A percentile compares a stretch with the other conserved stretches of the same genome.
phyloP scores from a whole-genome alignment of 345 rosid species.

The Citrus sp. region DNA sequence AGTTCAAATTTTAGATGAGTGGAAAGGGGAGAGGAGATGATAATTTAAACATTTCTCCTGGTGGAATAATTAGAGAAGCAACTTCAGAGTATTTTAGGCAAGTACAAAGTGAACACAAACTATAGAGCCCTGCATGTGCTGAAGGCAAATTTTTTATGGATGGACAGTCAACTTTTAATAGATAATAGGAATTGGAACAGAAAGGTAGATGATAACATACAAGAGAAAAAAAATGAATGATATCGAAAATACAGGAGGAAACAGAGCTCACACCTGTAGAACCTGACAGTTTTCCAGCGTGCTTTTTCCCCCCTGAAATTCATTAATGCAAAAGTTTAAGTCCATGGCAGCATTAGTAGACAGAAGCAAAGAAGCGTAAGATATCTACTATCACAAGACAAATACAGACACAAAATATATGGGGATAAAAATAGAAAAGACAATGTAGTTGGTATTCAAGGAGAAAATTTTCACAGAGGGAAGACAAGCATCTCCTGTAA shows the following conservation, averaged over 20 bases:
- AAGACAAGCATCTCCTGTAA: not conserved
- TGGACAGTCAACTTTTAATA: not conserved
- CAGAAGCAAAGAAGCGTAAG: not conserved
- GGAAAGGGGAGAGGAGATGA: not conserved
- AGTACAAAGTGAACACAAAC: not conserved
- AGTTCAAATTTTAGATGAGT: not conserved
- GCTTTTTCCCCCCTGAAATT: conserved; percentile 91
- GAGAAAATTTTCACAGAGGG: not conserved
- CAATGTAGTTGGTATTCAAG: not conserved
- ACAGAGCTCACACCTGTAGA: conserved; percentile 59
- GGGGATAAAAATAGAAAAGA: not conserved
- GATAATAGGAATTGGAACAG: not conserved
- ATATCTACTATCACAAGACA: not conserved
- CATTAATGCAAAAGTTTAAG: not conserved
- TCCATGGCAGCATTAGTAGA: not conserved
- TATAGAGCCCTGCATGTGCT: not conserved
- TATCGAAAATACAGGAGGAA: not conserved
- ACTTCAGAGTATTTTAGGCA: not conserved
- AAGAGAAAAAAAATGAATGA: not conserved
- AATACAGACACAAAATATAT: not conserved
- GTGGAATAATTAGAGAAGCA: not conserved
- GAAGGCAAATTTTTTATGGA: not conserved
- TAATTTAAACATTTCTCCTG: not conserved
- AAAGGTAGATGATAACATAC: not conserved
- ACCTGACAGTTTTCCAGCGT: conserved; percentile 92